A percentile compares a stretch with the other conserved stretches of the same genome.
These are phyloP conservation scores for Pseudomicrostroma phylloplanum DNA, from an alignment of 1,284 basidiomycete species.

Conservation along the genomic window DNA sequence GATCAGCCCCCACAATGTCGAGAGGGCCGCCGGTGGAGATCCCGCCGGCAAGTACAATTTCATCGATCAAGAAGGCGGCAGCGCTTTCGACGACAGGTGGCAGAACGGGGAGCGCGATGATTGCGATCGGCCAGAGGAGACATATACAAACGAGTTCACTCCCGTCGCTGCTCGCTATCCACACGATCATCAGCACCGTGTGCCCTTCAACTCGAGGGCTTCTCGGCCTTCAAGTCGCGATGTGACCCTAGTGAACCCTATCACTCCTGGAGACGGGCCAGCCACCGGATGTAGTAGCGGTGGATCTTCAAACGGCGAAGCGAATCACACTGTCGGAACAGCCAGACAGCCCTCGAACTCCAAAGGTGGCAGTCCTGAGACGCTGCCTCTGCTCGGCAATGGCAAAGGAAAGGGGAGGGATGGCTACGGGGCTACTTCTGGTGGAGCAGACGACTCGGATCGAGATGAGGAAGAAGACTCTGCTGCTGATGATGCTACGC, in stretches of 20 bases:
- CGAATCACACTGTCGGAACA: not conserved
- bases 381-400: slow-evolving; percentile 28
- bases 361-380: slow-evolving; percentile 13
- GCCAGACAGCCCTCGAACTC: not conserved
- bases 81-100: not conserved
- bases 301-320: not conserved
- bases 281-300: not conserved
- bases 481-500: not conserved
- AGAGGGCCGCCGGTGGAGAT: slow-evolving; percentile 24
- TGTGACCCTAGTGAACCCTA: slow-evolving; percentile 6
- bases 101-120: slow-evolving; percentile 7
- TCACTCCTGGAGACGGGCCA: slow-evolving; percentile 9
- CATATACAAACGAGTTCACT: slow-evolving; percentile 53
- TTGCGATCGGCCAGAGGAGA: slow-evolving; percentile 4
- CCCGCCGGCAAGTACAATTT: slow-evolving; percentile 13
- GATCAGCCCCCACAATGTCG: slow-evolving; percentile 48
- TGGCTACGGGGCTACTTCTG: slow-evolving; percentile 12
- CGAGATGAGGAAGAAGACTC: slow-evolving; percentile 17
- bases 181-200: slow-evolving; percentile 32
- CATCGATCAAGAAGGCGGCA: not conserved
- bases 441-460: slow-evolving; percentile 18
- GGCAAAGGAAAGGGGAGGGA: slow-evolving; percentile 14
- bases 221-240: slow-evolving; percentile 11
- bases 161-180: slow-evolving; percentile 39
- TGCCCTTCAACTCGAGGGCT: slow-evolving; percentile 31